Percentiles rank a stretch among this genome's conserved stretches.
Conservation (phyloP, 169 alveolate genomes). For the Cryptosporidium canis region DNA sequence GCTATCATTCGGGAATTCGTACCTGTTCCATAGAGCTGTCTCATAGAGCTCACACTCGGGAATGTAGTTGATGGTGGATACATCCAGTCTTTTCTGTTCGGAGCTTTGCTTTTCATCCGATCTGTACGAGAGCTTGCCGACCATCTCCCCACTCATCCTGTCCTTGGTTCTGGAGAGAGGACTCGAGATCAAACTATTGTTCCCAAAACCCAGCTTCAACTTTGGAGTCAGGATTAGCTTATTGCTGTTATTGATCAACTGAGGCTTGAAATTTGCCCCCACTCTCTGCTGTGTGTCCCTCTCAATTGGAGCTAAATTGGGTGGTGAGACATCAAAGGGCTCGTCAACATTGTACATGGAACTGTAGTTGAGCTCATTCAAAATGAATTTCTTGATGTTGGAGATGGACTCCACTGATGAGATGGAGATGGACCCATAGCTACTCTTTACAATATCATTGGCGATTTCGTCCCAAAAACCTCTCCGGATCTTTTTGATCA, state of each 20-base stretch:
- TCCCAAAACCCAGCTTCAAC: neutral
- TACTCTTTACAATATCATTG: slow-evolving; percentile 48
- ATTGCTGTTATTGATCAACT: neutral
- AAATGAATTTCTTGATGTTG: slow-evolving; percentile 2
- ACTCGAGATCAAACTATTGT: neutral
- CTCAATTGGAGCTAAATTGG: slow-evolving; percentile 4
- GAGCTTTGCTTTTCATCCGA: neutral
- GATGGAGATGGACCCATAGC: slow-evolving; percentile 34
- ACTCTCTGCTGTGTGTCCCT: slow-evolving; percentile 1
- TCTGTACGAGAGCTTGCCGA: neutral
- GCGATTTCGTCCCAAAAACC: slow-evolving; percentile 68
- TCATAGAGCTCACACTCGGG: slow-evolving; percentile 63
- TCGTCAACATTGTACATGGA: slow-evolving; percentile 59
- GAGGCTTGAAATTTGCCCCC: neutral
- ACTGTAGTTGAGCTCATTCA: slow-evolving; percentile 16
- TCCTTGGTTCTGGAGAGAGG: neutral
- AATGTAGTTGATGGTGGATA: neutral
- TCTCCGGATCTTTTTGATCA: slow-evolving; percentile 24
- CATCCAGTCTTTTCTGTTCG: neutral
- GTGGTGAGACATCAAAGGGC: slow-evolving; percentile 70
- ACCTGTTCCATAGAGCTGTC: slow-evolving; percentile 43
- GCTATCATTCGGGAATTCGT: slow-evolving; percentile 39
- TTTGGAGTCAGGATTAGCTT: slow-evolving; percentile 34
- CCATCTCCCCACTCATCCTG: neutral
- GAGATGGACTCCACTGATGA: neutral